phyloP scores from a whole-genome alignment of 1,139 yeast species.

The Trichomonascaceae sp. region DNA sequence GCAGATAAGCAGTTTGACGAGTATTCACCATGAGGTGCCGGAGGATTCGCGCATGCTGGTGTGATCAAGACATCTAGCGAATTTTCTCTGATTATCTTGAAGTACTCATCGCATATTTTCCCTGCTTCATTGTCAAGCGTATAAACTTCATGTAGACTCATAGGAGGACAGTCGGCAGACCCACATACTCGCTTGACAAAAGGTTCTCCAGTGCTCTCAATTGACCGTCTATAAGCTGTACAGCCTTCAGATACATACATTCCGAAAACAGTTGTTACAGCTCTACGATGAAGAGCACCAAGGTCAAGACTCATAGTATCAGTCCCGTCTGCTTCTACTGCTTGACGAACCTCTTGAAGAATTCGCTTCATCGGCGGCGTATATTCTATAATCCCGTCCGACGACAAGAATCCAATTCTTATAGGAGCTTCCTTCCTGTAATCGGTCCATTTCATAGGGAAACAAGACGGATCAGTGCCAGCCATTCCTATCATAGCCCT shows the following conservation, averaged over 20 bases:
- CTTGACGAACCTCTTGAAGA: not conserved
- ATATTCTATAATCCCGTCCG: conserved; percentile 3
- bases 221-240: not conserved
- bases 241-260: conserved; percentile 4
- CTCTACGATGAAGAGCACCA: not conserved
- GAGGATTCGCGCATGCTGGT: conserved; percentile 6
- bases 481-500: conserved; percentile 29
- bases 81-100: not conserved
- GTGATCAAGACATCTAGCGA: conserved; percentile 1
- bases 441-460: conserved; percentile 1
- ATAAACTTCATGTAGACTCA: conserved; percentile 2
- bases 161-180: not conserved
- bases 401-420: not conserved
- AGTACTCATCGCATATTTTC: not conserved
- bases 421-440: not conserved
- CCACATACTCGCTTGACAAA: conserved; percentile 3
- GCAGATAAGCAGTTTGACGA: conserved; percentile 4
- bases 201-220: conserved; percentile 3
- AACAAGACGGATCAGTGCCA: not conserved
- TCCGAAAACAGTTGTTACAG: not conserved
- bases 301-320: not conserved
- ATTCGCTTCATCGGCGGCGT: conserved; percentile 4
- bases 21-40: conserved; percentile 4
- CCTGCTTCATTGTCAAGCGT: not conserved
- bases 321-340: not conserved